Percentiles rank a stretch among this genome's conserved stretches.
These are phyloP conservation scores for Xylaria sp. DNA, from an alignment of 2,329 filamentous ascomycete genomes.

Conservation along the genomic window DNA sequence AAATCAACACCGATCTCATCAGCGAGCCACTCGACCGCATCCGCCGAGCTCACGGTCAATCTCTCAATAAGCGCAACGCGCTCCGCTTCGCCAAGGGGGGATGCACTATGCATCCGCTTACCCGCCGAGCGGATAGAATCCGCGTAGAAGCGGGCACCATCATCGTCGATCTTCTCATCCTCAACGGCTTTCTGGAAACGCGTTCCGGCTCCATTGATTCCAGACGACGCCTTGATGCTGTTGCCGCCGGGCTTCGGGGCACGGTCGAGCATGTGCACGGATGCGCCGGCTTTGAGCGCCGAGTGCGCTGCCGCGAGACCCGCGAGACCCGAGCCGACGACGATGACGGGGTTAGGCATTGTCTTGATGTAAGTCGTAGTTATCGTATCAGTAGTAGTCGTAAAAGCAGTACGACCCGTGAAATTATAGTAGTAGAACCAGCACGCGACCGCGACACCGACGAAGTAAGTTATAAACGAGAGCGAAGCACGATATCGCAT, in stretches of 20 bases:
- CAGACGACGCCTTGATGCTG: slow-evolving; percentile 61
- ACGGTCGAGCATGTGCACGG: slow-evolving; percentile 55
- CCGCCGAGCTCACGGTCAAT: slow-evolving; percentile 44
- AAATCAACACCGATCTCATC: slow-evolving; percentile 55
- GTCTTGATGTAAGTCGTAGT: too few relatives aligned
- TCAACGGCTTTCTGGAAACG: slow-evolving; percentile 43
- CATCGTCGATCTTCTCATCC: slow-evolving; percentile 27
- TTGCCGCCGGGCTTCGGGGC: slow-evolving; percentile 57
- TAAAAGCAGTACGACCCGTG: too few relatives aligned
- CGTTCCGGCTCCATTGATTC: slow-evolving; percentile 59
- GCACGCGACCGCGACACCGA: too few relatives aligned
- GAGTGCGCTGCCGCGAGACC: slow-evolving; percentile 55
- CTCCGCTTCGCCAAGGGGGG: slow-evolving; percentile 25
- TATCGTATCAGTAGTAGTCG: too few relatives aligned
- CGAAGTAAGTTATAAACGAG: too few relatives aligned
- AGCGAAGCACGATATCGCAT: too few relatives aligned
- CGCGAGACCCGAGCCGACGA: slow-evolving; percentile 61
- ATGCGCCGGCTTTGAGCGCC: slow-evolving; percentile 46
- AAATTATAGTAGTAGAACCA: too few relatives aligned
- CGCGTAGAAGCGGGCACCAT: slow-evolving; percentile 45
- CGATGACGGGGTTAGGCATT: slow-evolving; percentile 40
- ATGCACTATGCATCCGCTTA: slow-evolving; percentile 28
- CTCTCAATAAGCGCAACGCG: slow-evolving; percentile 43
- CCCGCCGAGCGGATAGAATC: slow-evolving; percentile 53
- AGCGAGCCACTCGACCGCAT: slow-evolving; percentile 51